phyloP scores from a whole-genome alignment of 1,284 basidiomycete species.

The Microbotryum saponariae region DNA sequence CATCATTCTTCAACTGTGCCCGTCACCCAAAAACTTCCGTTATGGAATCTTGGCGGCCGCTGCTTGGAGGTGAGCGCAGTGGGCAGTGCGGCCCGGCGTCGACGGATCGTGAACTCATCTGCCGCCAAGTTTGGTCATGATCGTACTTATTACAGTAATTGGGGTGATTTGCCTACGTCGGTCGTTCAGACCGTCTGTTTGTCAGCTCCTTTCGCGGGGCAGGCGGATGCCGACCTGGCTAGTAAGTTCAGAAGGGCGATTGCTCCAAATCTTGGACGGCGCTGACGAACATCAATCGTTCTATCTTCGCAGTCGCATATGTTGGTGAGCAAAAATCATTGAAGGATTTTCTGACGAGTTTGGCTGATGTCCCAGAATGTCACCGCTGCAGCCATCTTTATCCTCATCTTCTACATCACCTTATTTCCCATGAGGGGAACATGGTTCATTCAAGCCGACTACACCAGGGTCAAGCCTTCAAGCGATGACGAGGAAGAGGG shows the following conservation, averaged over 20 bases:
- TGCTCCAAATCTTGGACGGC: too few species aligned
- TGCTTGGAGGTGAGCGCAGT: background rate
- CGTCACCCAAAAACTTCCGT: conserved; percentile 4
- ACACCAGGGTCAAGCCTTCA: background rate
- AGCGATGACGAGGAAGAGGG: background rate
- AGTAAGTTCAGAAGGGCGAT: conserved; percentile 19
- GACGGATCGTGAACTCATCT: background rate
- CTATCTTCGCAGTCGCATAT: background rate
- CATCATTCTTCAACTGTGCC: conserved; percentile 23
- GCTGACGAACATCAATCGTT: background rate
- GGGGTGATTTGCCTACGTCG: conserved; percentile 39
- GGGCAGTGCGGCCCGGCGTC: background rate
- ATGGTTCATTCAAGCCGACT: conserved; percentile 14
- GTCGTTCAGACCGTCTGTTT: conserved; percentile 20
- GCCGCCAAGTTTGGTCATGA: conserved; percentile 40
- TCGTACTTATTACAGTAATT: too few species aligned
- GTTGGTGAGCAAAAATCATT: background rate
- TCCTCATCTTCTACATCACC: conserved; percentile 10
- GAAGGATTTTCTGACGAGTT: too few species aligned
- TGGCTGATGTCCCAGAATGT: too few species aligned
- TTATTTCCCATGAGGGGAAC: conserved; percentile 15
- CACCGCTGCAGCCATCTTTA: background rate
- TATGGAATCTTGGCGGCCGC: conserved; percentile 4
- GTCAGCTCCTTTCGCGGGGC: conserved; percentile 14
- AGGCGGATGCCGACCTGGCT: conserved; percentile 36